phyloP scores from a whole-genome alignment of 352 stramenopile species.

The Hyphochytrium catenoides region DNA sequence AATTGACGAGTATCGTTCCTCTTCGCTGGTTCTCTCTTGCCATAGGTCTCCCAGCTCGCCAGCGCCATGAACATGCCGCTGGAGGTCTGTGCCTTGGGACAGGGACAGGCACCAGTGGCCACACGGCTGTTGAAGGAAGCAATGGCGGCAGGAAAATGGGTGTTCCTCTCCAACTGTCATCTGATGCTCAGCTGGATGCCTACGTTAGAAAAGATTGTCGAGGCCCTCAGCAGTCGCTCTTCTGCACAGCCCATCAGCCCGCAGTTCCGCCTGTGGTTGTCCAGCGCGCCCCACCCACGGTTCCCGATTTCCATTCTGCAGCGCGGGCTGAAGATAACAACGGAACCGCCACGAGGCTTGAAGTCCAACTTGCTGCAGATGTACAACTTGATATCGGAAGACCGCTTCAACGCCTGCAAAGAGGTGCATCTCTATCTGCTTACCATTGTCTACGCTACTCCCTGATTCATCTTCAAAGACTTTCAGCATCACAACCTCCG shows the following conservation, averaged over 20 bases:
- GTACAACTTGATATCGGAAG: constrained; percentile 30
- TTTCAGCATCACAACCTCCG: no score
- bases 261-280: constrained; percentile 34
- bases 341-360: constrained; percentile 27
- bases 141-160: constrained; percentile 19
- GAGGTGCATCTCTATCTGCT: no score
- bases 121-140: constrained; percentile 21
- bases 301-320: constrained; percentile 46
- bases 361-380: constrained; percentile 25
- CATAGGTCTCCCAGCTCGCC: no score
- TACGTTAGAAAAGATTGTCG: constrained; percentile 28
- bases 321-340: constrained; percentile 42
- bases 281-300: constrained; percentile 22
- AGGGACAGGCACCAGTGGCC: constrained; percentile 32
- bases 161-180: constrained; percentile 48
- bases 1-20: no score
- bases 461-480: no score
- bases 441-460: no score
- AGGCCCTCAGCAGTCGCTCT: constrained; percentile 28
- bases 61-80: constrained; percentile 13
- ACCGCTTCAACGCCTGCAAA: constrained; percentile 18
- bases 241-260: constrained; percentile 13
- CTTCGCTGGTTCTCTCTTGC: no score
- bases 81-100: constrained; percentile 22
- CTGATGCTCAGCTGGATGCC: constrained; percentile 44